phyloP scores from a whole-genome alignment of 495 filamentous ascomycete species.

The Mycothermus thermophilus region DNA sequence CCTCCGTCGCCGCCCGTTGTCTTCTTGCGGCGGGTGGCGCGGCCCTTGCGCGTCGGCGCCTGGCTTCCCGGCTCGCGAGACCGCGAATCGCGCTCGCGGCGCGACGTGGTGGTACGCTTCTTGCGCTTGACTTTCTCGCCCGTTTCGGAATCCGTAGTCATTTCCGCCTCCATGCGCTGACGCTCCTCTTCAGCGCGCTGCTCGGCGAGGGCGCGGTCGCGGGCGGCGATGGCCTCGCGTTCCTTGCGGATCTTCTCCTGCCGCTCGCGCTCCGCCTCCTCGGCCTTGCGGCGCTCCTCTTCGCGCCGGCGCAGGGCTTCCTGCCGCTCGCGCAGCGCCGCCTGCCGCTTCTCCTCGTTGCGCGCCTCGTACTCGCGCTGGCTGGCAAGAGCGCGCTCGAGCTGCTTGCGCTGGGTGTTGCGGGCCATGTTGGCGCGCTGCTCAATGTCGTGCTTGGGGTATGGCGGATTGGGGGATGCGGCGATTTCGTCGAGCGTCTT shows the following conservation, averaged over 20 bases:
- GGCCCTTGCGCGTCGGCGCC: slow-evolving; percentile 1
- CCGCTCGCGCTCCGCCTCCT: slow-evolving; percentile 52
- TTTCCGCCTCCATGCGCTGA: slow-evolving; percentile 50
- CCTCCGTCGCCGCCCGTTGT: slow-evolving; percentile 4
- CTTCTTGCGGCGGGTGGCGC: slow-evolving; percentile 9
- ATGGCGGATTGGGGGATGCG: slow-evolving; percentile 69
- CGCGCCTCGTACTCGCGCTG: slow-evolving; percentile 88
- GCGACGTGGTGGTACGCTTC: slow-evolving; percentile 28
- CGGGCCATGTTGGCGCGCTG: slow-evolving; percentile 92
- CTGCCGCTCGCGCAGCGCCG: slow-evolving; percentile 62
- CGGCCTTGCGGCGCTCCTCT: slow-evolving; percentile 42
- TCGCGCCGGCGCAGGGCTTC: slow-evolving; percentile 61
- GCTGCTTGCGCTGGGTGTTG: slow-evolving; percentile 82
- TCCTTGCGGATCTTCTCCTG: slow-evolving; percentile 71
- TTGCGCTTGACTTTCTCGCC: slow-evolving; percentile 62
- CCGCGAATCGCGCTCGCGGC: slow-evolving; percentile 4
- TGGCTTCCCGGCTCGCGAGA: slow-evolving; percentile 5
- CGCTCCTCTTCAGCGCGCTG: slow-evolving; percentile 60
- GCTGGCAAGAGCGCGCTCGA: slow-evolving; percentile 66
- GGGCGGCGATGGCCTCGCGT: slow-evolving; percentile 60
- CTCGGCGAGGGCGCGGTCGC: slow-evolving; percentile 56
- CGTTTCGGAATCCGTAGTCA: slow-evolving; percentile 63
- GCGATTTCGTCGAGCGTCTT: slow-evolving; percentile 68
- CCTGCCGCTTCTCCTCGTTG: slow-evolving; percentile 69
- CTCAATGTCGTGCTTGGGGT: slow-evolving; percentile 78